Evolutionary conservation across 2,329 filamentous ascomycete genomes (phyloP).

Genomic region (Pseudogymnoascus sp.): DNA sequence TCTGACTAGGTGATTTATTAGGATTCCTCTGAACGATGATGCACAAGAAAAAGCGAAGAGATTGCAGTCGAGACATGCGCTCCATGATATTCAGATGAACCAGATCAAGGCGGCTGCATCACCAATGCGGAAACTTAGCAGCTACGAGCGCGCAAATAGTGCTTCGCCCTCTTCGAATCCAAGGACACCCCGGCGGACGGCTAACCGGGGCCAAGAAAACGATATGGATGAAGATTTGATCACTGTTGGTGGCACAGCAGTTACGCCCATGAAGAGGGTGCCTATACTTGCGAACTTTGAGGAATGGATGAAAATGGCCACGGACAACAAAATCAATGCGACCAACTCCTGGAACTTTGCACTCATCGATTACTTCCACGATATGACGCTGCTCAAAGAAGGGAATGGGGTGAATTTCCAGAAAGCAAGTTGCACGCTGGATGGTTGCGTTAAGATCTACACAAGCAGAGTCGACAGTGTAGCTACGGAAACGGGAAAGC

Average conservation of each 20-base stretch:
- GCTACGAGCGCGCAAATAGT: slow-evolving; percentile 51
- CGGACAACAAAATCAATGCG: slow-evolving; percentile 98
- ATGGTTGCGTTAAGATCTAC: slow-evolving; percentile 98
- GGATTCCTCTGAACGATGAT: slow-evolving; percentile 95
- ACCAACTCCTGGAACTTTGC: slow-evolving; percentile 99
- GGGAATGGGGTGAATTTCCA: slow-evolving; percentile 98
- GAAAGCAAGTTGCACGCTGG: slow-evolving; percentile 92
- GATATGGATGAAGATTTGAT: slow-evolving; percentile 51
- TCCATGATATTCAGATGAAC: slow-evolving; percentile 86
- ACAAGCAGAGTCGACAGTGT: slow-evolving; percentile 97
- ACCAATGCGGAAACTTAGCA: slow-evolving; percentile 57
- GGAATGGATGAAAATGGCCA: slow-evolving; percentile 99
- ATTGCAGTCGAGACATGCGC: slow-evolving; percentile 76
- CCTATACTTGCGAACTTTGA: slow-evolving; percentile 97
- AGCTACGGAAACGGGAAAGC: slow-evolving; percentile 90
- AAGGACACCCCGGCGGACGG: slow-evolving; percentile 41
- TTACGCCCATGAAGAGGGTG: slow-evolving; percentile 93
- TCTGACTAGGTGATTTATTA: slow-evolving; percentile 31
- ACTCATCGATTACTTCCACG: slow-evolving; percentile 99
- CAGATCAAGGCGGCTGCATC: slow-evolving; percentile 77
- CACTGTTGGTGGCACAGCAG: slow-evolving; percentile 63
- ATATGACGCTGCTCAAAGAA: slow-evolving; percentile 95
- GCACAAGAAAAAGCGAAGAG: slow-evolving; percentile 83
- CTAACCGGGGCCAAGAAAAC: slow-evolving; percentile 32
- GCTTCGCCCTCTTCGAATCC: slow-evolving; percentile 45